These are phyloP conservation scores for Vitis hybrid DNA, from an alignment of 177 flowering plant genomes.

Conservation along the genomic window DNA sequence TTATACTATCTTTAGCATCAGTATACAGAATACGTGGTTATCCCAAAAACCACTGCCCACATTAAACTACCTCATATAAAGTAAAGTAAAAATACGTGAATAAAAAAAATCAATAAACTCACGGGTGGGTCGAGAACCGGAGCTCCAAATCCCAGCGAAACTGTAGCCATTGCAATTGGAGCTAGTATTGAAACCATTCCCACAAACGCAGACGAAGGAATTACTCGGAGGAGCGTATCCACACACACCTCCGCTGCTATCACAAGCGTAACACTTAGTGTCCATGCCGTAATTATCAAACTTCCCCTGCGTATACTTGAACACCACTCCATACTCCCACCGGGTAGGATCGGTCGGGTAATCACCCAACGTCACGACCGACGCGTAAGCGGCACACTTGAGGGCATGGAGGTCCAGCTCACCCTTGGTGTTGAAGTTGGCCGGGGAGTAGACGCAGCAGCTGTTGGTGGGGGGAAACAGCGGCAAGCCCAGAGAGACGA, in stretches of 20 bases:
- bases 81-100: not conserved
- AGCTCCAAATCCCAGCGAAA: constrained; percentile 25
- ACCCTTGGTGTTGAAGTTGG: constrained; percentile 40
- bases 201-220: constrained; percentile 40
- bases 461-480: constrained; percentile 37
- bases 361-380: constrained; percentile 39
- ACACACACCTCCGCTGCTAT: constrained; percentile 43
- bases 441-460: constrained; percentile 54
- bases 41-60: not conserved
- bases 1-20: not conserved
- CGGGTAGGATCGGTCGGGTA: constrained; percentile 36
- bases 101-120: constrained; percentile 1
- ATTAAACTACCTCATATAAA: not conserved
- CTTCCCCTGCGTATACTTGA: constrained; percentile 28
- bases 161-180: constrained; percentile 27
- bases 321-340: constrained; percentile 45
- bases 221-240: constrained; percentile 41
- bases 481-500: constrained; percentile 35
- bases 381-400: constrained; percentile 30
- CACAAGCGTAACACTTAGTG: constrained; percentile 26
- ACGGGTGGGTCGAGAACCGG: constrained; percentile 16
- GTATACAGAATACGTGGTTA: not conserved
- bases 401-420: constrained; percentile 34
- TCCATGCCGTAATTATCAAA: constrained; percentile 22
- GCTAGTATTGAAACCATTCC: constrained; percentile 34